These are phyloP conservation scores for Globisporangium nodosum DNA, from an alignment of 352 stramenopile genomes.

Conservation along the genomic window DNA sequence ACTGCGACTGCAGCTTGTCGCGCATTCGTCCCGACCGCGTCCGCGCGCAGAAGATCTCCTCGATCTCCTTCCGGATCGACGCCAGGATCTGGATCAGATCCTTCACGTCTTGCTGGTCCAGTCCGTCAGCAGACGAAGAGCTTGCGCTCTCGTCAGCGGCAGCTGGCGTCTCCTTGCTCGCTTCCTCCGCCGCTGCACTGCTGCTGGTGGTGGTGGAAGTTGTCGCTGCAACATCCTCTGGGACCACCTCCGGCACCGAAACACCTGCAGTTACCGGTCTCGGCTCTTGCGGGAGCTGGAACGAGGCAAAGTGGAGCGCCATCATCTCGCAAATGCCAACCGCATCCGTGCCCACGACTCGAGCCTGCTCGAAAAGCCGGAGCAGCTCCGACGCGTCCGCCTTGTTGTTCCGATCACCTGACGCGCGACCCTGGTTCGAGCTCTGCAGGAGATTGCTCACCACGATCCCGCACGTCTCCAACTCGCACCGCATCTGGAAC, in stretches of 20 bases:
- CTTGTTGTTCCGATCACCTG: slow-evolving; percentile 7
- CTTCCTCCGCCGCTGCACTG: not conserved
- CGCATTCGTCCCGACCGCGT: slow-evolving; percentile 60
- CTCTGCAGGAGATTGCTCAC: slow-evolving; percentile 19
- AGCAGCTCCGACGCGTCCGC: slow-evolving; percentile 19
- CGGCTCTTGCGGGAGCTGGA: slow-evolving; percentile 21
- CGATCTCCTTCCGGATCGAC: slow-evolving; percentile 30
- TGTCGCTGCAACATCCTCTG: not conserved
- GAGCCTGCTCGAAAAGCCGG: slow-evolving; percentile 16
- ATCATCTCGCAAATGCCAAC: slow-evolving; percentile 27
- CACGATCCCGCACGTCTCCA: slow-evolving; percentile 29
- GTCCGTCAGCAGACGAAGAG: slow-evolving; percentile 3
- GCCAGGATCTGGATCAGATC: slow-evolving; percentile 60
- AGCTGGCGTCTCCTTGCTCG: too few relatives aligned
- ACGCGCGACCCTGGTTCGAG: slow-evolving; percentile 10
- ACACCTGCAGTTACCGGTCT: too few relatives aligned
- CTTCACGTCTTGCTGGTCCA: slow-evolving; percentile 38
- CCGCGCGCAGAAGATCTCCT: slow-evolving; percentile 41
- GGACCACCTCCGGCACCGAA: not conserved
- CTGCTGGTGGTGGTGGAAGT: not conserved
- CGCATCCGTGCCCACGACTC: slow-evolving; percentile 30
- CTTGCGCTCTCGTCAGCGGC: not conserved
- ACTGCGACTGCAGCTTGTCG: slow-evolving; percentile 62
- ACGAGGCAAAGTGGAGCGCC: slow-evolving; percentile 35
- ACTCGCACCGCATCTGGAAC: slow-evolving; percentile 27